Conservation (phyloP, 1,284 basidiomycete species). For the Austroboletus niveus region DNA sequence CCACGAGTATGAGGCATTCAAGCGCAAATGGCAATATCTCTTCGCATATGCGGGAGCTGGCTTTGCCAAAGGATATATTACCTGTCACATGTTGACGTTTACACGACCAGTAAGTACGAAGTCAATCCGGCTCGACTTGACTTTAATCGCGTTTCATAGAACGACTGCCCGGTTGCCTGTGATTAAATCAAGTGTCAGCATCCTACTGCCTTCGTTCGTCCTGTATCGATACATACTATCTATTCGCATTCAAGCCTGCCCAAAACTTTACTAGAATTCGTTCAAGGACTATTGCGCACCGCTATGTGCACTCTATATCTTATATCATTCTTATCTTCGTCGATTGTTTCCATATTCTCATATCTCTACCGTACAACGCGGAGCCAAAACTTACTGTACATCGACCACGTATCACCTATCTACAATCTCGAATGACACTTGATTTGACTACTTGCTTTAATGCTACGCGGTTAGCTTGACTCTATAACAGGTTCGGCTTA, state of each 20-base stretch:
- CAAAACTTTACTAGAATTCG: conserved; percentile 18
- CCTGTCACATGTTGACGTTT: conserved; percentile 74
- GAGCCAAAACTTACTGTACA: conserved; percentile 27
- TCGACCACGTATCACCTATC: conserved; percentile 10
- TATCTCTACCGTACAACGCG: conserved; percentile 13
- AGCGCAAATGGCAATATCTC: conserved; percentile 75
- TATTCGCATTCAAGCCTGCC: conserved; percentile 1
- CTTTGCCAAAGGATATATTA: conserved; percentile 73
- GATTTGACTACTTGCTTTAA: conserved; percentile 1
- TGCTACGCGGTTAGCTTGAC: too few species aligned
- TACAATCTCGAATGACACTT: conserved; percentile 16
- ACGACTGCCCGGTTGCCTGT: conserved; percentile 29
- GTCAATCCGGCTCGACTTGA: neutral
- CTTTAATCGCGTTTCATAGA: conserved; percentile 18
- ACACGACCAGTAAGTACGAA: conserved; percentile 48
- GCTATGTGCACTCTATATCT: conserved; percentile 23
- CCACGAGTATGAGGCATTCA: conserved; percentile 60
- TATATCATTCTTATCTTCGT: conserved; percentile 18
- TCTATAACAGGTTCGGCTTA: too few species aligned
- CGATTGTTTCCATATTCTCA: conserved; percentile 13
- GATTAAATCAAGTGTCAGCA: conserved; percentile 20
- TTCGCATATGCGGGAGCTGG: conserved; percentile 76
- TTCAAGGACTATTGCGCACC: conserved; percentile 9
- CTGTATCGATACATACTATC: conserved; percentile 24
- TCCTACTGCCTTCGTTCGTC: conserved; percentile 13